Evolutionary conservation across 805 yeast species (phyloP).

Genomic region (Vanderwaltozyma verrucispora): DNA sequence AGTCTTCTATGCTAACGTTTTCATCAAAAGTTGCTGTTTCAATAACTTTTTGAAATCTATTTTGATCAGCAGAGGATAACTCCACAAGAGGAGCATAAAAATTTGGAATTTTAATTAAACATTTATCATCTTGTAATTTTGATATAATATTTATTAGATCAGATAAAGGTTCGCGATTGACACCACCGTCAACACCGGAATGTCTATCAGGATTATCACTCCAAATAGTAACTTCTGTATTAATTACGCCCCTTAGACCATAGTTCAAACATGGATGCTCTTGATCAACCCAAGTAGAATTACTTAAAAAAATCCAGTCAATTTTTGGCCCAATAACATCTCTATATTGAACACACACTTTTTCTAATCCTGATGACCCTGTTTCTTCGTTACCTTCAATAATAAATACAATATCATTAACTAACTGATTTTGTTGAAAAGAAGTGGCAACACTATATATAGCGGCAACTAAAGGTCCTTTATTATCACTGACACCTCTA

Average conservation of each 20-base stretch:
- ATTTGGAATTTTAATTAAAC: conserved; percentile 50
- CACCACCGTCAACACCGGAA: conserved; percentile 96
- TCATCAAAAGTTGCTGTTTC: conserved; percentile 29
- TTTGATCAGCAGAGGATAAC: conserved; percentile 46
- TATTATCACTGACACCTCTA: conserved; percentile 89
- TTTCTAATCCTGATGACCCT: conserved; percentile 79
- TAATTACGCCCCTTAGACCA: conserved; percentile 86
- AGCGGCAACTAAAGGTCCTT: conserved; percentile 86
- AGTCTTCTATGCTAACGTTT: conserved; percentile 33
- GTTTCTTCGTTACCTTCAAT: conserved; percentile 95
- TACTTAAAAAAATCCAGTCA: conserved; percentile 84
- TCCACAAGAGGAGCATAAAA: conserved; percentile 62
- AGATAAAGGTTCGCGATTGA: conserved; percentile 76
- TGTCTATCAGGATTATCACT: conserved; percentile 83
- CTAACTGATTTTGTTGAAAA: conserved; percentile 38
- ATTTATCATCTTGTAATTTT: conserved; percentile 46
- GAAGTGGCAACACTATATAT: conserved; percentile 78
- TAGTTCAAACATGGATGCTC: conserved; percentile 84
- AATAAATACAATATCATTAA: conserved; percentile 67
- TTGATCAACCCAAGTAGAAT: conserved; percentile 91
- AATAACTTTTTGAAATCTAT: conserved; percentile 50
- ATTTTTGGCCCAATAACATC: conserved; percentile 51
- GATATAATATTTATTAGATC: conserved; percentile 70
- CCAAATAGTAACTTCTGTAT: conserved; percentile 59
- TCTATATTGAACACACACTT: conserved; percentile 44